Percentiles rank a stretch among this genome's conserved stretches.
phyloP scores from a whole-genome alignment of 192 early-diverging fungal genomes.

The Coemansia asiatica region DNA sequence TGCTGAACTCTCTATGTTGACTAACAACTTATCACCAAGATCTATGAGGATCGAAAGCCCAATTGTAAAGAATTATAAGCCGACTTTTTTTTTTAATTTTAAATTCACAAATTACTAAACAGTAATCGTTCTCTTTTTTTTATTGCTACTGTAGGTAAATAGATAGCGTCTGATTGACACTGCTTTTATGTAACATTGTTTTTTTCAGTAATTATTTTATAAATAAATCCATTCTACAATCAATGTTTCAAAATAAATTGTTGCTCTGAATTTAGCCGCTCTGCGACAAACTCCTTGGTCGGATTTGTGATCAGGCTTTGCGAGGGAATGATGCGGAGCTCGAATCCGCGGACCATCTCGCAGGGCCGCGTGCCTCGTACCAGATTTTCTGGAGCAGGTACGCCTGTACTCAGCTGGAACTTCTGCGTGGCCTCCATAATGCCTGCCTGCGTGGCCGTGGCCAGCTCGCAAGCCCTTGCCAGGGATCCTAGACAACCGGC shows the following conservation, averaged over 20 bases:
- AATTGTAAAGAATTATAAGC: too few species aligned
- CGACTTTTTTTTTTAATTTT: too few species aligned
- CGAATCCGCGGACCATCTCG: conserved; percentile 60
- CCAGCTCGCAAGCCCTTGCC: conserved; percentile 63
- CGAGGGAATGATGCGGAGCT: conserved; percentile 72
- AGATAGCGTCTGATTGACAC: too few species aligned
- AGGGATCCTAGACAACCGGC: conserved; percentile 24
- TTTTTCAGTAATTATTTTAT: too few species aligned
- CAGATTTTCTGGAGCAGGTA: conserved; percentile 9
- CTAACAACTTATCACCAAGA: conserved; percentile 29
- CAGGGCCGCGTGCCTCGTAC: conserved; percentile 11
- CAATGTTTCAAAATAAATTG: too few species aligned
- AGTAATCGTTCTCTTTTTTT: too few species aligned
- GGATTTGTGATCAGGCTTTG: conserved; percentile 40
- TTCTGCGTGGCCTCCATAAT: conserved; percentile 66
- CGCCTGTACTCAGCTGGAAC: conserved; percentile 34
- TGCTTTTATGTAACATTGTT: too few species aligned
- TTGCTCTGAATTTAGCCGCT: conserved; percentile 5
- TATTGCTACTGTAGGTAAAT: too few species aligned
- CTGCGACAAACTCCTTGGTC: conserved; percentile 3
- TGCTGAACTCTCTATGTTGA: conserved; percentile 18
- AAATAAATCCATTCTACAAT: too few species aligned
- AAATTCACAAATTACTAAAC: too few species aligned
- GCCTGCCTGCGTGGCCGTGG: conserved; percentile 67
- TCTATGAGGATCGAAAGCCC: conserved; percentile 21